A percentile compares a stretch with the other conserved stretches of the same genome.
Conservation (phyloP, 1,139 yeast genomes). For the Blastobotrys aristatus region DNA sequence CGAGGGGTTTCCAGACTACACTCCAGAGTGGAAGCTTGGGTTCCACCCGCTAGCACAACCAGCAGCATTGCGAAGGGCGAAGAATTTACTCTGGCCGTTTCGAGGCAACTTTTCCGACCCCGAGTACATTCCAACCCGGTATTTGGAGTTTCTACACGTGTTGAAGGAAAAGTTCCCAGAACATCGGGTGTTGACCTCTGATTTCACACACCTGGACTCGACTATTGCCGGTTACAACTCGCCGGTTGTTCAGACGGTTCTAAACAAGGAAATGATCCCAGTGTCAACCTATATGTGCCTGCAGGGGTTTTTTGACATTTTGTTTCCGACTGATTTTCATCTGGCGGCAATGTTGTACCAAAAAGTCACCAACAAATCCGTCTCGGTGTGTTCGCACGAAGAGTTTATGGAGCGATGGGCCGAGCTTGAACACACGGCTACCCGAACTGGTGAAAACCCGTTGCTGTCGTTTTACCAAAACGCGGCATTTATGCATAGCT, state of each 20-base stretch:
- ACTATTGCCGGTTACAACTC: conserved; percentile 62
- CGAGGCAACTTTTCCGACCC: conserved; percentile 67
- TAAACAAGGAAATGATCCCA: conserved; percentile 63
- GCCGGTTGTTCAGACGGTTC: conserved; percentile 81
- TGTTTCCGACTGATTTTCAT: conserved; percentile 79
- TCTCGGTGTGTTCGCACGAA: conserved; percentile 53
- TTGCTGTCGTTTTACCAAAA: conserved; percentile 74
- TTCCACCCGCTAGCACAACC: conserved; percentile 39
- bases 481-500: conserved; percentile 65
- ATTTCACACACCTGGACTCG: conserved; percentile 62
- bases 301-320: conserved; percentile 81
- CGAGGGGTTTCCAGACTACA: conserved; percentile 39
- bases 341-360: conserved; percentile 58
- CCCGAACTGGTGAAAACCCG: conserved; percentile 81
- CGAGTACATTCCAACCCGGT: conserved; percentile 76
- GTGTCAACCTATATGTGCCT: conserved; percentile 71
- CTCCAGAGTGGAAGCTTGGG: conserved; percentile 34
- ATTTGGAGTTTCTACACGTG: conserved; percentile 60
- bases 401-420: conserved; percentile 71
- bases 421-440: conserved; percentile 59
- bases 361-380: conserved; percentile 58
- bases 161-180: conserved; percentile 65
- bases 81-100: conserved; percentile 49
- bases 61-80: conserved; percentile 27
- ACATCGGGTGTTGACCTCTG: conserved; percentile 68